Evolutionary conservation across 108 stramenopile species (phyloP), one percentile per base, ranked within the genome.

Genomic region (Conticribra weissflogii): DNA sequence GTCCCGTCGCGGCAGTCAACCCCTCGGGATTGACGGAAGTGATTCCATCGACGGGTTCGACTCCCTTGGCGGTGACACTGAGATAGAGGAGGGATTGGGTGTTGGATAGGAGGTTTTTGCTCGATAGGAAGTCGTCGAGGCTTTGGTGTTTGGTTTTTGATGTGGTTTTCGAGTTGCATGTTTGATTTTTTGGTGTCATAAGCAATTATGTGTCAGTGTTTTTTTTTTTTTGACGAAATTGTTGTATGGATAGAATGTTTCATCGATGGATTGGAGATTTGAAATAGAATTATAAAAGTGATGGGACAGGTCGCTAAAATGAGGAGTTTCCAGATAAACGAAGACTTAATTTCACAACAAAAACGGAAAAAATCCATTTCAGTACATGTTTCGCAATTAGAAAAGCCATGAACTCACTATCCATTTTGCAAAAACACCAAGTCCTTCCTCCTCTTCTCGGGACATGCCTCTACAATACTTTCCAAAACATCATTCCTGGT

Each of bases 371-470:
- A n/a, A n/a, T n/a, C n/a, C n/a, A n/a, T n/a, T n/a, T n/a, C n/a
- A n/a, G n/a, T n/a, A n/a, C n/a, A n/a, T n/a, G 16, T 45, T 45
- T 16, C 9, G 9, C 44, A n/a, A n/a, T 4, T 16, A n/a, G 19
- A 22, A 3, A n/a, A 21, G 45, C 14, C 16, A 34, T 41, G 21
- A 60, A 60, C 59, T 60, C 19, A 60, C 59, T 94, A 91, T 8
- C 97, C 96, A 69, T 98, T 98, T 70, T 98, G 97, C 51, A 98
- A 68, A 72, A 98, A 98, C 0, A 96, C 96, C 49, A 98, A 75
- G 71, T 98, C 97, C 30, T 88, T 86, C 25, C 79, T 63, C 19
- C 96, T 77, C 19, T 77, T 68, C 8, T 74, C 68, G 2, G 97
- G 97, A 47, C 88, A 89, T 19, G 67, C 78, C 16, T 90, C 81